Evolutionary conservation across 225 moss, liverwort and hornwort species (phyloP).

Genomic region (Sphagnum contortum): DNA sequence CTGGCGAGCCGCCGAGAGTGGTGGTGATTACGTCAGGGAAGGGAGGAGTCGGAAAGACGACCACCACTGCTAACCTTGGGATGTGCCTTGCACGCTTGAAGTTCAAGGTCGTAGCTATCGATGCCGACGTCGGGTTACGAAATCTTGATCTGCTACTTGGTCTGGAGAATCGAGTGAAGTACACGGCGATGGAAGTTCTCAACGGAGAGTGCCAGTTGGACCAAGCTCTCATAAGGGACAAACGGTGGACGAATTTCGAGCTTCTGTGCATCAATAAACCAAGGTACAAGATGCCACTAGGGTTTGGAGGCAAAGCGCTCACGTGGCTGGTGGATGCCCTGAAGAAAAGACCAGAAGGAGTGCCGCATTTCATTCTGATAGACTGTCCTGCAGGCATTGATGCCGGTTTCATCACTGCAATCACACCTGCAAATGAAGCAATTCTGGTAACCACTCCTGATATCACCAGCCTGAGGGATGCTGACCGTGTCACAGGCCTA

Average conservation of each 20-base stretch:
- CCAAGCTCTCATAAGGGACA: conserved; percentile 92
- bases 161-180: conserved; percentile 97
- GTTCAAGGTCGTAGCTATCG: conserved; percentile 92
- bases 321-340: conserved; percentile 98
- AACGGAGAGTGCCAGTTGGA: conserved; percentile 96
- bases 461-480: conserved; percentile 89
- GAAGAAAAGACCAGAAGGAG: conserved; percentile 80
- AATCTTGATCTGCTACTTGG: conserved; percentile 92
- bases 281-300: conserved; percentile 92
- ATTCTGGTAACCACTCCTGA: conserved; percentile 94
- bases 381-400: conserved; percentile 98
- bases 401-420: conserved; percentile 95
- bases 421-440: conserved; percentile 94
- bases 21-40: conserved; percentile 97
- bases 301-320: conserved; percentile 97
- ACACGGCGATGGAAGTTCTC: conserved; percentile 96
- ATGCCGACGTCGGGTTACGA: conserved; percentile 89
- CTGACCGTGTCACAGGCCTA: conserved; percentile 94
- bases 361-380: conserved; percentile 82
- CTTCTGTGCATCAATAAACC: conserved; percentile 96
- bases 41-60: conserved; percentile 94
- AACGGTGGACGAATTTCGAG: conserved; percentile 99
- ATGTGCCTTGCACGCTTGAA: conserved; percentile 93
- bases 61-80: conserved; percentile 92
- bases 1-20: conserved; percentile 70